Conservation (phyloP, 768 basidiomycete species). For the Atractiella rhizophila region DNA sequence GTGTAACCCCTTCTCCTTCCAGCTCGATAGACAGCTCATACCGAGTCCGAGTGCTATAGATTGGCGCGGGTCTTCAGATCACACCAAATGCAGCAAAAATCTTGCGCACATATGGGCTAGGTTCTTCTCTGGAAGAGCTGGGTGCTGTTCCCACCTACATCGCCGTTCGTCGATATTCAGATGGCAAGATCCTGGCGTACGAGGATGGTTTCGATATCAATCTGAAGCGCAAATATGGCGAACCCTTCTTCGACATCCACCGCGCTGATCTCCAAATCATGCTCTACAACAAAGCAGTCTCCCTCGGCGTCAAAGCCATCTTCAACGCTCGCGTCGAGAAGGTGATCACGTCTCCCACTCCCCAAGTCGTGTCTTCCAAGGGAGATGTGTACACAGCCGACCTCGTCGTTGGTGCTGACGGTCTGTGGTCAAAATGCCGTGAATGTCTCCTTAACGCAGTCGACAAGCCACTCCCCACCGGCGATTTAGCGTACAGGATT, state of each 20-base stretch:
- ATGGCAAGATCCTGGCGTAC: conserved; percentile 1
- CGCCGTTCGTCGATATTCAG: conserved; percentile 5
- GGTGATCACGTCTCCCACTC: neutral
- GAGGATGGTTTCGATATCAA: neutral
- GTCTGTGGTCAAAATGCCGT: conserved; percentile 1
- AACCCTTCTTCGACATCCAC: conserved; percentile 3
- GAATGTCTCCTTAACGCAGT: neutral
- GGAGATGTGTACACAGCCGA: conserved; percentile 2
- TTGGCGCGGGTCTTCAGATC: neutral
- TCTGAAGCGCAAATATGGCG: conserved; percentile 1
- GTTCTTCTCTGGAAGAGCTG: neutral
- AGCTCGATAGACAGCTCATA: neutral
- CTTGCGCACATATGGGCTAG: conserved; percentile 3
- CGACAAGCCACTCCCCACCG: conserved; percentile 1
- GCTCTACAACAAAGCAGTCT: conserved; percentile 1
- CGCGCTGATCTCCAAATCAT: conserved; percentile 1
- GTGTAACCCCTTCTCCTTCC: conserved; percentile 1
- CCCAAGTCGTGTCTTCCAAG: neutral
- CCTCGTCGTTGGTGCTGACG: conserved; percentile 3
- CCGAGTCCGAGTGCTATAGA: neutral
- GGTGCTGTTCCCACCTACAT: conserved; percentile 1
- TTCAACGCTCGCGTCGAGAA: neutral
- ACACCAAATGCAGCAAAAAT: conserved; percentile 1
- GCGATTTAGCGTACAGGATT: conserved; percentile 5
- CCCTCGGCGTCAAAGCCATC: neutral